A percentile compares a stretch with the other conserved stretches of the same genome.
Conservation (phyloP, 768 basidiomycete genomes). For the Termitomyces bulborhizus region DNA sequence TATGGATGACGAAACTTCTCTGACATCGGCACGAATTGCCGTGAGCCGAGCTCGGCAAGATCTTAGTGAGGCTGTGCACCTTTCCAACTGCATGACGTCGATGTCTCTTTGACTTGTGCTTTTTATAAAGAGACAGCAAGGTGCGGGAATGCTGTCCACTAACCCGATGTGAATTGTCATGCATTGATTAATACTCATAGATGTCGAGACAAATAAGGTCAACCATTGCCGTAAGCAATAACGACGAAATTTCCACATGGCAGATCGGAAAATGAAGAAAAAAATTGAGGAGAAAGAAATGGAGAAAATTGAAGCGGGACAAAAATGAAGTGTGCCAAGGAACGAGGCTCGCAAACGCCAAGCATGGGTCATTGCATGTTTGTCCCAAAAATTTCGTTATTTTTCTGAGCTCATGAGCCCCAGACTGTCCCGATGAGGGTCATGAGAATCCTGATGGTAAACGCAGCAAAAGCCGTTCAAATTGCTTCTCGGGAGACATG, state of each 20-base stretch:
- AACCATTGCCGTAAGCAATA: neutral
- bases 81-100: slow-evolving; percentile 4
- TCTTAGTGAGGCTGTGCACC: neutral
- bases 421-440: neutral
- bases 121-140: neutral
- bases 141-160: neutral
- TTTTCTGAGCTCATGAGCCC: neutral
- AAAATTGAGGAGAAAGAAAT: neutral
- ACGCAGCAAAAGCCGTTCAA: neutral
- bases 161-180: neutral
- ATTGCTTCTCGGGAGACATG: neutral
- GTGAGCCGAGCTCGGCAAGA: neutral
- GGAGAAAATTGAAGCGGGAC: neutral
- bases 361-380: neutral
- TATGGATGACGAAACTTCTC: neutral
- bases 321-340: neutral
- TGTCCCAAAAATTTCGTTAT: neutral
- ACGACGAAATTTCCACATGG: neutral
- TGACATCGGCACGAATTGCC: neutral
- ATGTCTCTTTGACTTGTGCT: neutral
- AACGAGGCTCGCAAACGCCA: neutral
- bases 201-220: neutral
- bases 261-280: slow-evolving; percentile 1
- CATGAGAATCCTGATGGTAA: neutral
- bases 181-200: neutral